A percentile compares a stretch with the other conserved stretches of the same genome.
phyloP scores from a whole-genome alignment of 805 yeast genomes.

The Myxozyma geophila region DNA sequence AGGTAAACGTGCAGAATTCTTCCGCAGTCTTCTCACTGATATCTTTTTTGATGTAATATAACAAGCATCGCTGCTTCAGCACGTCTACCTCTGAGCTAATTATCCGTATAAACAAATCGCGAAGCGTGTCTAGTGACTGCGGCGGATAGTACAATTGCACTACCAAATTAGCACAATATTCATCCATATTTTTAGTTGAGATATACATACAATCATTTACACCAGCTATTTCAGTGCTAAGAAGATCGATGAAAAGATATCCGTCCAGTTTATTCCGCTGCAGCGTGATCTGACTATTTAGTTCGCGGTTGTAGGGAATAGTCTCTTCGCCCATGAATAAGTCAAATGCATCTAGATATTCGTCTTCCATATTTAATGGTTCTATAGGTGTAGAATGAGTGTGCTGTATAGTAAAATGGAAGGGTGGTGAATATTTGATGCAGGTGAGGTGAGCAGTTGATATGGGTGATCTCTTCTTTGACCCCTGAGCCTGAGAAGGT shows the following conservation, averaged over 20 bases:
- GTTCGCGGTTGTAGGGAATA: slow-evolving; percentile 16
- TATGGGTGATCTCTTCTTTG: too few species aligned
- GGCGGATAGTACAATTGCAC: slow-evolving; percentile 30
- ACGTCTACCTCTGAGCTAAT: slow-evolving; percentile 17
- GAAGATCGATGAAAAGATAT: slow-evolving; percentile 27
- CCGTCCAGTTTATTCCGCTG: slow-evolving; percentile 32
- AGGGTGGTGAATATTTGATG: too few species aligned
- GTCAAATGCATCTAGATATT: slow-evolving; percentile 2
- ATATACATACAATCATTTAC: slow-evolving; percentile 22
- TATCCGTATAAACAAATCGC: slow-evolving; percentile 21
- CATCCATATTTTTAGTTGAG: background rate
- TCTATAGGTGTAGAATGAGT: background rate
- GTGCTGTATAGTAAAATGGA: background rate
- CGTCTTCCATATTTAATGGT: background rate
- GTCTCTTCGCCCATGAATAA: slow-evolving; percentile 13
- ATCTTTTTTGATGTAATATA: slow-evolving; percentile 29
- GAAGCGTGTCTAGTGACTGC: slow-evolving; percentile 7
- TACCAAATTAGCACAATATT: background rate
- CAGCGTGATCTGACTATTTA: slow-evolving; percentile 4
- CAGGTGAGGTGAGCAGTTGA: too few species aligned
- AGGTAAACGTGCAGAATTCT: slow-evolving; percentile 14
- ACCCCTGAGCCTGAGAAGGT: too few species aligned
- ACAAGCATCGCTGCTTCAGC: slow-evolving; percentile 27
- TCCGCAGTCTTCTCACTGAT: slow-evolving; percentile 8
- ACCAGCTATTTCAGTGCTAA: slow-evolving; percentile 16